A percentile compares a stretch with the other conserved stretches of the same genome.
These are phyloP conservation scores for Durusdinium trenchii DNA, from an alignment of 73 alveolate genomes.

Conservation along the genomic window DNA sequence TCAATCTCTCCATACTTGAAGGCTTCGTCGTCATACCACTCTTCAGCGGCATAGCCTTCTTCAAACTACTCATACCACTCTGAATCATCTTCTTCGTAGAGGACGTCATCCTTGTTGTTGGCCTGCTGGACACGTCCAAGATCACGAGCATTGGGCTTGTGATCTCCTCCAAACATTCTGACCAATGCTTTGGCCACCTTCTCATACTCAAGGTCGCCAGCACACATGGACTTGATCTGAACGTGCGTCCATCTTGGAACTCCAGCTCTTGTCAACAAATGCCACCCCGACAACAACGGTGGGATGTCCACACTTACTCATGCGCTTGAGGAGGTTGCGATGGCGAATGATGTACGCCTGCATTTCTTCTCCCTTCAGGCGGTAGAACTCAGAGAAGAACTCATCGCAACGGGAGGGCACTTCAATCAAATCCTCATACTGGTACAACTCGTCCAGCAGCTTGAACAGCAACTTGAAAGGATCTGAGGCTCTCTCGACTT, in stretches of 20 bases:
- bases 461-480: background rate
- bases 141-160: too few relatives aligned
- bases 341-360: too few relatives aligned
- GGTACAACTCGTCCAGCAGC: slow-evolving; percentile 9
- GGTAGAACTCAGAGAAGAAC: too few relatives aligned
- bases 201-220: background rate
- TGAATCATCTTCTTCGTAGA: too few relatives aligned
- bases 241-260: slow-evolving; percentile 8
- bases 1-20: too few relatives aligned
- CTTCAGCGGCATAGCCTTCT: background rate
- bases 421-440: background rate
- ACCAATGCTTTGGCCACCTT: too few relatives aligned
- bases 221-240: background rate
- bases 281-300: background rate
- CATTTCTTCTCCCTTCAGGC: background rate
- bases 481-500: background rate
- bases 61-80: too few relatives aligned
- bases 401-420: background rate
- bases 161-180: slow-evolving; percentile 34
- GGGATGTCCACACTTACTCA: background rate
- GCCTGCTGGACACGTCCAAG: too few relatives aligned
- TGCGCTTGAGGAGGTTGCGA: too few relatives aligned
- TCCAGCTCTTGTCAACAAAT: background rate
- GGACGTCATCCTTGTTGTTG: too few relatives aligned
- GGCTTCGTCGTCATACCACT: too few relatives aligned